Percentiles rank a stretch among this genome's conserved stretches.
Conservation (phyloP, 1,284 basidiomycete genomes). For the Wallemia hederae region DNA sequence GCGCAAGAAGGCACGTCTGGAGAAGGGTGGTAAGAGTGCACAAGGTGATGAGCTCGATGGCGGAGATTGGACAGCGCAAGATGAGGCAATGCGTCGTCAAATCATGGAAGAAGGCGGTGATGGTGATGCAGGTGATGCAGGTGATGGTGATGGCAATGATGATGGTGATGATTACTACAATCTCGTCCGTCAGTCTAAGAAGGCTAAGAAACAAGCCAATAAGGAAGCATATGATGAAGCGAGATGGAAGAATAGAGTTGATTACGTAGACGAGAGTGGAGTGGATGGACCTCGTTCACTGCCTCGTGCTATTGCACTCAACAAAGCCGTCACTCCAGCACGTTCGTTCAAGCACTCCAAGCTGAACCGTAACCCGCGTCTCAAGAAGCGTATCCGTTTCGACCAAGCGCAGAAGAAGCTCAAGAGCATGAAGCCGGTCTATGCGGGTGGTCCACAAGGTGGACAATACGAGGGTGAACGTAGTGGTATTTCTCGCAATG, state of each 20-base stretch:
- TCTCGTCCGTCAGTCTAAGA: conserved; percentile 42
- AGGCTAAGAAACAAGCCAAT: conserved; percentile 43
- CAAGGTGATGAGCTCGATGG: conserved; percentile 17
- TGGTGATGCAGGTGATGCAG: conserved; percentile 17
- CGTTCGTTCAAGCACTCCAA: conserved; percentile 29
- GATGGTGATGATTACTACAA: conserved; percentile 51
- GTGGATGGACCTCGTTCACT: conserved; percentile 48
- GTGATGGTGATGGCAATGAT: conserved; percentile 15
- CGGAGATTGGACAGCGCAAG: conserved; percentile 12
- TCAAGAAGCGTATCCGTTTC: conserved; percentile 75
- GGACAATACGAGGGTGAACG: conserved; percentile 24
- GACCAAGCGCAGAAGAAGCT: conserved; percentile 81
- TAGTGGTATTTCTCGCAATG: conserved; percentile 52
- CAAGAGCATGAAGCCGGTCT: conserved; percentile 56
- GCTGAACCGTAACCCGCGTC: conserved; percentile 63
- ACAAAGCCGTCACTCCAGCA: conserved; percentile 69
- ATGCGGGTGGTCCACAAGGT: conserved; percentile 37
- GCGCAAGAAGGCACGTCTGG: conserved; percentile 14
- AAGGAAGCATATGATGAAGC: conserved; percentile 45
- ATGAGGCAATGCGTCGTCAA: conserved; percentile 11
- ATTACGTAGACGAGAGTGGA: conserved; percentile 22
- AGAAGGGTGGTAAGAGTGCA: conserved; percentile 11
- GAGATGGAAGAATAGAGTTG: conserved; percentile 19
- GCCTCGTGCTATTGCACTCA: conserved; percentile 64
- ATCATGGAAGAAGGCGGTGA: conserved; percentile 13